phyloP scores from a whole-genome alignment of 2,329 filamentous ascomycete species.

The Epichloe uncinata region DNA sequence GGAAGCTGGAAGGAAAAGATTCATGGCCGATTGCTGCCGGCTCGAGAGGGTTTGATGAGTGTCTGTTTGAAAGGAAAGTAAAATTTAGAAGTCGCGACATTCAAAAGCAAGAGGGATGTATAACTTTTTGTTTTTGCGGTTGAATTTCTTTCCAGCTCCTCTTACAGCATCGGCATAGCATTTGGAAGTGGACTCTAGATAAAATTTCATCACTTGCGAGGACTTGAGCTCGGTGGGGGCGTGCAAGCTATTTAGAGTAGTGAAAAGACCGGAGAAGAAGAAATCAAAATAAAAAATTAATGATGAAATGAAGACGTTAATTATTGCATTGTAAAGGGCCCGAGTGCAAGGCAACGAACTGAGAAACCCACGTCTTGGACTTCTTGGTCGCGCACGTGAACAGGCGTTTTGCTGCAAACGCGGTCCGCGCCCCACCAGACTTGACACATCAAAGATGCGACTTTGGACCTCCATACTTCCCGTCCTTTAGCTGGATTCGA shows the following conservation, averaged over 20 bases:
- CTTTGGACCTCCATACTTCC: neutral
- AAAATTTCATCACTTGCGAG: neutral
- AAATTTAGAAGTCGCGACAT: neutral
- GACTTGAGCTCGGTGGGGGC: too few relatives aligned
- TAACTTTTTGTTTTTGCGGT: too few relatives aligned
- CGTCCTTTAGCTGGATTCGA: neutral
- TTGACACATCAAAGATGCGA: neutral
- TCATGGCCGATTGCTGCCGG: slow-evolving; percentile 20
- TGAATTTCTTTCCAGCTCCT: neutral
- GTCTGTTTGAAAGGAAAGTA: neutral
- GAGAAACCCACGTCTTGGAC: neutral
- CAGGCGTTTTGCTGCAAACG: slow-evolving; percentile 8
- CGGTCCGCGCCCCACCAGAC: slow-evolving; percentile 7
- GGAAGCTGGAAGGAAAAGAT: slow-evolving; percentile 18
- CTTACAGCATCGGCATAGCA: neutral
- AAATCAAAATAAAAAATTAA: too few relatives aligned
- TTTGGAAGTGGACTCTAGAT: neutral
- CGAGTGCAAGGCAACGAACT: too few relatives aligned
- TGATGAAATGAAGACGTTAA: too few relatives aligned
- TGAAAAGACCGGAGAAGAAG: too few relatives aligned
- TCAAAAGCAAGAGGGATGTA: too few relatives aligned
- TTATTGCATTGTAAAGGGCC: too few relatives aligned
- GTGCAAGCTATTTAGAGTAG: too few relatives aligned
- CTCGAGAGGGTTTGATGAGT: slow-evolving; percentile 14
- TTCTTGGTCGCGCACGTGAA: slow-evolving; percentile 12